Evolutionary conservation across 805 yeast species (phyloP), one percentile per base, ranked within the genome.

Genomic region (Saturnispora ahearnii): DNA sequence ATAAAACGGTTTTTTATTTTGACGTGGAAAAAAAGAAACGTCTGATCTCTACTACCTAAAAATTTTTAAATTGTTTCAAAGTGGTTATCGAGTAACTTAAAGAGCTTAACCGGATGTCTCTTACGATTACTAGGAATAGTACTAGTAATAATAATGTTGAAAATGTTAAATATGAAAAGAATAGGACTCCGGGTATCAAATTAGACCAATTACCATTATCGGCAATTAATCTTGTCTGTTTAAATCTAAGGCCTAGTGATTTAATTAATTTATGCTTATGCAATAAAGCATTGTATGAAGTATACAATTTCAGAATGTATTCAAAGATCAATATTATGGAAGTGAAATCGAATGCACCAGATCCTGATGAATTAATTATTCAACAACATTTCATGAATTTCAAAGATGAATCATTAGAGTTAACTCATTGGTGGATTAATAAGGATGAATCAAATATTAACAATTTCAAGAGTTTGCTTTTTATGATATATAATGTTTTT

Each of bases 401-500:
- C 29, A 51, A 44, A 36, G 55, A 50, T 44, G 57, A 52, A 37
- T 37, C 51, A 4, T 41, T 54, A 22, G 53, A 54, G 29, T 31
- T 29, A 6, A 49, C 50, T 24, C 46, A 46, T 41, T 48, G 53
- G 55, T 50, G 51, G 50, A 48, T 52, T 18, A 40, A 48, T 22
- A 31, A 46, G 8, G 43, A 52, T 15, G 44, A 46, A 11, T 34
- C 55, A 2, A 34, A 41, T n/a, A 32, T 54, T 5, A 36, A 24
- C 4, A 31, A 50, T 4, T 38, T 57, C 1, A 55, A 51, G 42
- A 50, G 50, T 9, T 47, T 61, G 4, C 38, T 62, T 26, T 38
- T 43, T 2, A 41, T 62, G 42, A 43, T 57, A 4, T 59, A 60
- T 36, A 49, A 57, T 2, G 26, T 59, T 12, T 33, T 62, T n/a